Evolutionary conservation across 2,329 filamentous ascomycete genomes (phyloP).

Genomic region (Ophiostoma angusticollis): DNA sequence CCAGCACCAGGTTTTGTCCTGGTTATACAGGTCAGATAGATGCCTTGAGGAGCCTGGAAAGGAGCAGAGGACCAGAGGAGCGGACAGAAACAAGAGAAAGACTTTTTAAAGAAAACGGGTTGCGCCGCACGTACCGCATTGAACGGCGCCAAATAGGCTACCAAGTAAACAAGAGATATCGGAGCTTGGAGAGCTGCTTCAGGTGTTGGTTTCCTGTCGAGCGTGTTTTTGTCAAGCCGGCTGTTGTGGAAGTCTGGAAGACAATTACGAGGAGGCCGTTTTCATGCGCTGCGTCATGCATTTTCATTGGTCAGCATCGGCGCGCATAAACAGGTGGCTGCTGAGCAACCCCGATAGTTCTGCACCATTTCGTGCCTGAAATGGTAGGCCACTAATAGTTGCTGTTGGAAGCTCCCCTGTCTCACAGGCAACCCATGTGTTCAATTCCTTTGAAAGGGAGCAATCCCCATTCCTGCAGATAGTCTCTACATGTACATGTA

Average conservation of each 20-base stretch:
- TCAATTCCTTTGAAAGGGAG: too few species aligned
- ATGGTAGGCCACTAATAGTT: too few species aligned
- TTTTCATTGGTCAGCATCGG: slow-evolving; percentile 2
- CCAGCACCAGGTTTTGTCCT: slow-evolving; percentile 17
- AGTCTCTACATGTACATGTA: too few species aligned
- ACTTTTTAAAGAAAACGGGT: too few species aligned
- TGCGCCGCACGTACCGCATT: slow-evolving; percentile 7
- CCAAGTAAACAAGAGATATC: neutral
- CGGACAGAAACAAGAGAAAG: neutral
- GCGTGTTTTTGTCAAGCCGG: too few species aligned
- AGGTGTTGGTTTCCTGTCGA: slow-evolving; percentile 1
- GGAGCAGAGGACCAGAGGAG: neutral
- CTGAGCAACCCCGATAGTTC: slow-evolving; percentile 12
- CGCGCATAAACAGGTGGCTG: slow-evolving; percentile 10
- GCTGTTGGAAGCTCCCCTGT: too few species aligned
- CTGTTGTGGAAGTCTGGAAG: too few species aligned
- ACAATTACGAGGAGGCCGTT: neutral
- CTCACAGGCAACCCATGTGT: too few species aligned
- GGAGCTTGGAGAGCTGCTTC: neutral
- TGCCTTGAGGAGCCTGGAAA: neutral
- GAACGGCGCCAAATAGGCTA: neutral
- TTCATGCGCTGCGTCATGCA: slow-evolving; percentile 1
- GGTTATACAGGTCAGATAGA: neutral
- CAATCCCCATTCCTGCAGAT: too few species aligned
- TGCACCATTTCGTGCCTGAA: too few species aligned